Evolutionary conservation across 306 rosid species (phyloP), one percentile per base, ranked within the genome.

Genomic region (Gastrolobium bilobum): DNA sequence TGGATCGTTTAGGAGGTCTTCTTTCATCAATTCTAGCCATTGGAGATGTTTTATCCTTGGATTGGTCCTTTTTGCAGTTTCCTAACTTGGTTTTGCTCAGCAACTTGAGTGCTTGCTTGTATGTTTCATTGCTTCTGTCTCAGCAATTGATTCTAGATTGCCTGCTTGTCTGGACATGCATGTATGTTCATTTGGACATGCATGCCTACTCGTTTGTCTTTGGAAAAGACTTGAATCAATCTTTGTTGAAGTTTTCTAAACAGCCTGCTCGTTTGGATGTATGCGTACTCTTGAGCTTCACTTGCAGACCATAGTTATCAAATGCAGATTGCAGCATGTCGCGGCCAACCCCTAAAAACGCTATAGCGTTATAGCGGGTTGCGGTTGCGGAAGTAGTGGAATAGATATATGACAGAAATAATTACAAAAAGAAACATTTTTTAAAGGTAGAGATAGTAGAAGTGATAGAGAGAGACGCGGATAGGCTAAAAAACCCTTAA

Each of bases 101-200:
- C 56, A 33, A 47, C 56, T 60, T 31, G 60, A 43, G 35, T 59
- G 58, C 20, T 33, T 44, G 11, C 34, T 7, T 72, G 40, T 13
- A 6, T 42, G 26, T 20, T 20, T 20, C 26, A 1, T 20, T 20
- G 42, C 67, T 73, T 71, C 64, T 39, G 77, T 54, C 39, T 20
- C 4, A 54, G 30, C n/a, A 56, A 11, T 29, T 56, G 20, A n/a
- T 52, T 35, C 40, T 44, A 7, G 11, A 13, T 11, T 33, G 20
- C 47, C 9, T 74, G 37, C 47, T 29, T 7, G 13, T 59, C 14
- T 59, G 6, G 10, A 44, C 37, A 13, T 74, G 58, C 69, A 44
- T 43, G 50, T 13, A 7, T 30, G 35, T 74, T 70, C 48, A 34
- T 70, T 31, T 68, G 59, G 74, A 31, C 70, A 20, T 48, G 43